A percentile compares a stretch with the other conserved stretches of the same genome.
Conservation (phyloP, 2,329 filamentous ascomycete genomes). For the Trichoderma sp. region DNA sequence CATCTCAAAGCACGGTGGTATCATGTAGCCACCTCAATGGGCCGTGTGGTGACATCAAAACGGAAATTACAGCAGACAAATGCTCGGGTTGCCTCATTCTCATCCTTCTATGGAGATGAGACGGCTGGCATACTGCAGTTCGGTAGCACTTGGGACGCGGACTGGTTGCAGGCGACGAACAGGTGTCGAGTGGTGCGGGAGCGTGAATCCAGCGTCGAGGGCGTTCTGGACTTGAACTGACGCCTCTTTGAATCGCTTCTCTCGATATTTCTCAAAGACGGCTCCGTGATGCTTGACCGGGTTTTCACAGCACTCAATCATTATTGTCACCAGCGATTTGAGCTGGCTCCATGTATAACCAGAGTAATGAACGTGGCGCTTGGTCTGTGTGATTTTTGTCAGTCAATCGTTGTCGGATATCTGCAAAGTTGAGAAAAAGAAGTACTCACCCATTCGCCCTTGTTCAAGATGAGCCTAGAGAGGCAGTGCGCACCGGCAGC, state of each 20-base stretch:
- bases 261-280: constrained; percentile 88
- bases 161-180: constrained; percentile 31
- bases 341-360: constrained; percentile 88
- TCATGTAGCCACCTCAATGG: background rate
- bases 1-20: background rate
- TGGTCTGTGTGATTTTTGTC: constrained; percentile 53
- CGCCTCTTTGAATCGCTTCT: constrained; percentile 82
- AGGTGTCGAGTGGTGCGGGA: constrained; percentile 44
- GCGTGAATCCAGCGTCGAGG: constrained; percentile 58
- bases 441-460: constrained; percentile 82
- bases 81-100: background rate
- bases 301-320: constrained; percentile 84
- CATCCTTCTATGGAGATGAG: constrained; percentile 36
- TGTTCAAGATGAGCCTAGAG: constrained; percentile 81
- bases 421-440: constrained; percentile 22
- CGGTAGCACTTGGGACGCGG: constrained; percentile 19
- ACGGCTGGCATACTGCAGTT: constrained; percentile 29
- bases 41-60: background rate
- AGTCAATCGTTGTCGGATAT: background rate
- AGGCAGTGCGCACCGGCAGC: constrained; percentile 92
- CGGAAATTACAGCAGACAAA: background rate
- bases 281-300: constrained; percentile 79
- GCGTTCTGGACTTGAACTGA: constrained; percentile 77
- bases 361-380: constrained; percentile 85
- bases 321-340: constrained; percentile 69